Evolutionary conservation across 164 flowering plant genomes (phyloP).

Genomic region (Vitis rupestris): DNA sequence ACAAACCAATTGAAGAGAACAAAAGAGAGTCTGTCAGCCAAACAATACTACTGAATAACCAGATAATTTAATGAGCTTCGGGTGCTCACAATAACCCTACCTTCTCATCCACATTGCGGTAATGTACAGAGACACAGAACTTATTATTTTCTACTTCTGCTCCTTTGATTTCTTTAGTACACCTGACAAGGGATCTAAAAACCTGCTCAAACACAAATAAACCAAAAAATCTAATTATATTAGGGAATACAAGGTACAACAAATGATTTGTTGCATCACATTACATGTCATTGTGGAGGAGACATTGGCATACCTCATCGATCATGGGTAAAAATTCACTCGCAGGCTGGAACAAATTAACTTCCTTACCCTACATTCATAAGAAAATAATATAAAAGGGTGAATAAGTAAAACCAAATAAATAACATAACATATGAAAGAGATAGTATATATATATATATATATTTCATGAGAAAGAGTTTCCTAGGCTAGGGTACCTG

Average conservation of each 20-base stretch:
- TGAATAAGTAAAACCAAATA: background rate
- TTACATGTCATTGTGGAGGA: background rate
- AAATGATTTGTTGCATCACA: background rate
- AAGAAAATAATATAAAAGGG: slow-evolving; percentile 1
- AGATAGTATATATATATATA: too few relatives aligned
- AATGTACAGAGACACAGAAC: slow-evolving; percentile 76
- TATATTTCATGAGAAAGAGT: background rate
- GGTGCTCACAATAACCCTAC: slow-evolving; percentile 19
- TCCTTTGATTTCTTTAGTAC: slow-evolving; percentile 47
- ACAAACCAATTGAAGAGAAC: slow-evolving; percentile 1
- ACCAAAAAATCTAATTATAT: background rate
- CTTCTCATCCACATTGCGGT: slow-evolving; percentile 69
- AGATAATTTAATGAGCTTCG: background rate
- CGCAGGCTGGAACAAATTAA: slow-evolving; percentile 72
- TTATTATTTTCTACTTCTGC: slow-evolving; percentile 64
- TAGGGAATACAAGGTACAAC: background rate
- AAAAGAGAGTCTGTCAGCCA: background rate
- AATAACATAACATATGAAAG: too few relatives aligned
- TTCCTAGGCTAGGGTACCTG: slow-evolving; percentile 32
- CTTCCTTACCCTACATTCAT: slow-evolving; percentile 49
- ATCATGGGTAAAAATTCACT: slow-evolving; percentile 69
- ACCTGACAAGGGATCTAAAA: slow-evolving; percentile 42
- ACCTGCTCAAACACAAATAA: slow-evolving; percentile 35
- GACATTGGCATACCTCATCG: slow-evolving; percentile 43
- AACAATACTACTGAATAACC: background rate